Evolutionary conservation across 768 basidiomycete genomes (phyloP).

Genomic region (Leucogyrophana mollusca): DNA sequence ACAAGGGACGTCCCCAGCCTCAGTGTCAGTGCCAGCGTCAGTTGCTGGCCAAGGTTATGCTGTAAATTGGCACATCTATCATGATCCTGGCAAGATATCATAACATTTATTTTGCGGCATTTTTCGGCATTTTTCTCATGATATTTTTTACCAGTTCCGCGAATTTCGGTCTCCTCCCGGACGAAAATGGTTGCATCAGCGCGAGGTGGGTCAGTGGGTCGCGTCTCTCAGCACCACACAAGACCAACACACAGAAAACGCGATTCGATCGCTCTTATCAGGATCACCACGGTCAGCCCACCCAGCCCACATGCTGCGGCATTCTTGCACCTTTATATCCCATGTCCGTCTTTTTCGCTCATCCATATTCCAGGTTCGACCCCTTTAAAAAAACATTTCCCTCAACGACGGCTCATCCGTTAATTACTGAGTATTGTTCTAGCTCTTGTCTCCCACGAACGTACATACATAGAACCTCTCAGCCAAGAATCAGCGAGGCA

Average conservation of each 20-base stretch:
- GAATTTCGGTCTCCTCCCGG: not conserved
- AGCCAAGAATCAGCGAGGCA: constrained; percentile 12
- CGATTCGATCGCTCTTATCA: not conserved
- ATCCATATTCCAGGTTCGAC: not conserved
- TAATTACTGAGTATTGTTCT: constrained; percentile 1
- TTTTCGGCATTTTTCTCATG: not conserved
- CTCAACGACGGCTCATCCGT: constrained; percentile 1
- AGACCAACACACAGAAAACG: not conserved
- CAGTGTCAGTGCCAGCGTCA: too few species aligned
- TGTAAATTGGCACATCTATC: too few species aligned
- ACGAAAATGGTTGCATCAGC: too few species aligned
- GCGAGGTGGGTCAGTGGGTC: not conserved
- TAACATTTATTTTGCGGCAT: too few species aligned
- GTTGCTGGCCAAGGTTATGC: too few species aligned
- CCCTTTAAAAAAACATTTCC: not conserved
- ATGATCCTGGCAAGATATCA: too few species aligned
- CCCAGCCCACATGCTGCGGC: too few species aligned
- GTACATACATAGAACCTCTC: constrained; percentile 1
- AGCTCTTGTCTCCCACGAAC: constrained; percentile 10
- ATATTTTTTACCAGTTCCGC: not conserved
- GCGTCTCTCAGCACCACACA: not conserved
- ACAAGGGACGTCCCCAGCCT: too few species aligned
- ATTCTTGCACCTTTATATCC: not conserved
- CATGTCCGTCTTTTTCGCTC: constrained; percentile 22
- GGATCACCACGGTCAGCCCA: too few species aligned